These are phyloP conservation scores for Rhododendron henanense DNA, from an alignment of 148 eudicot genomes.

Conservation along the genomic window DNA sequence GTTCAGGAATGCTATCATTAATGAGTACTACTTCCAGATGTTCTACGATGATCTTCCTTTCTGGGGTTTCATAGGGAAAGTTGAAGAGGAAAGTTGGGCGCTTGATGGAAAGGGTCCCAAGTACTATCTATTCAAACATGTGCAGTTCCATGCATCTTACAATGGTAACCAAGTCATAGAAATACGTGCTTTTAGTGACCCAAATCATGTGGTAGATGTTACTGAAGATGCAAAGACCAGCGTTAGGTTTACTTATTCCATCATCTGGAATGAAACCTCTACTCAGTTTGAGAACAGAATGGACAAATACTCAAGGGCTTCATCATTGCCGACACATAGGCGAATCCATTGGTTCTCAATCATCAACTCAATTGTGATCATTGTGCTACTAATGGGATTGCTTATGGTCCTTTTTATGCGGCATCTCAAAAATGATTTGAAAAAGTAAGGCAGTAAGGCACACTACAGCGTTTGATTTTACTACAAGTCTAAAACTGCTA, in stretches of 20 bases:
- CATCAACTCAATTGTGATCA: constrained; percentile 47
- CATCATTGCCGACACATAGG: constrained; percentile 37
- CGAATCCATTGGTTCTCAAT: constrained; percentile 73
- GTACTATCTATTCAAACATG: constrained; percentile 64
- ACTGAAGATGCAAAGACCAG: constrained; percentile 48
- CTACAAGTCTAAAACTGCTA: constrained; percentile 1
- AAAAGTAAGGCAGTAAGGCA: constrained; percentile 58
- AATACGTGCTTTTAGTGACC: constrained; percentile 74
- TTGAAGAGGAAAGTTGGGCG: constrained; percentile 40
- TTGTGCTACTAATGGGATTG: constrained; percentile 59
- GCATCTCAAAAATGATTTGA: constrained; percentile 65
- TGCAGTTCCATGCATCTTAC: constrained; percentile 58
- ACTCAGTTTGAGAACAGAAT: constrained; percentile 46
- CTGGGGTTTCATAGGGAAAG: constrained; percentile 85
- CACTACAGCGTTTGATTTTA: neutral
- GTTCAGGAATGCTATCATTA: constrained; percentile 55
- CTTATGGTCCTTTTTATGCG: constrained; percentile 49
- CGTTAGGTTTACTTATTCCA: constrained; percentile 62
- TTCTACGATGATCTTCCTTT: constrained; percentile 76
- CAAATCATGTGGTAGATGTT: constrained; percentile 60
- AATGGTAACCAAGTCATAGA: constrained; percentile 62
- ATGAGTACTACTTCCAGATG: constrained; percentile 76
- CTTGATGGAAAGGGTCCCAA: constrained; percentile 36
- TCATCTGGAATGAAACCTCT: constrained; percentile 58
- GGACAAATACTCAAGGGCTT: constrained; percentile 59